Percentiles rank a stretch among this genome's conserved stretches.
Evolutionary conservation across 192 early-diverging fungal genomes (phyloP).

Genomic region (Coemansia pectinata): DNA sequence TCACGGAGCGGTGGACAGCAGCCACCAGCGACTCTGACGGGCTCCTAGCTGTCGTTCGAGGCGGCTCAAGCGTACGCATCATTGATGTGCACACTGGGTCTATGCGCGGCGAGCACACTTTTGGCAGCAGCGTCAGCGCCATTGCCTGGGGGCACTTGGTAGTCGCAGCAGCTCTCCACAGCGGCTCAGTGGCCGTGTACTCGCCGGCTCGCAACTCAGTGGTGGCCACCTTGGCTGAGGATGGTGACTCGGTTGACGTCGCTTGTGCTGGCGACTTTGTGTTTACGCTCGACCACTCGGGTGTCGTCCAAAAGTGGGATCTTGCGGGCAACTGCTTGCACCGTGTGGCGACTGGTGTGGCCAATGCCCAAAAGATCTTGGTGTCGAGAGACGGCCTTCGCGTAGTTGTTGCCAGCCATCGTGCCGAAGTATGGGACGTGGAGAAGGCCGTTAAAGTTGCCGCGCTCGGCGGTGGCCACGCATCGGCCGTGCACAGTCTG

Average conservation of each 20-base stretch:
- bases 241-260: not conserved
- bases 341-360: constrained; percentile 24
- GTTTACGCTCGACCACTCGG: constrained; percentile 30
- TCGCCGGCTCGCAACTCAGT: constrained; percentile 49
- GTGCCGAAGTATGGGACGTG: constrained; percentile 45
- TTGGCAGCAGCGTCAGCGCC: constrained; percentile 11
- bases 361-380: constrained; percentile 17
- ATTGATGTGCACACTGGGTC: constrained; percentile 46
- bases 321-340: not conserved
- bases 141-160: constrained; percentile 24
- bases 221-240: constrained; percentile 11
- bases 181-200: constrained; percentile 31
- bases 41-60: constrained; percentile 43
- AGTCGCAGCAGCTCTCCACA: constrained; percentile 32
- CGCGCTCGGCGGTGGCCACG: constrained; percentile 23
- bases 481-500: constrained; percentile 23
- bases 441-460: constrained; percentile 13
- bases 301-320: constrained; percentile 41
- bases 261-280: not conserved
- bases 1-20: constrained; percentile 23
- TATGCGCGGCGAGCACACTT: constrained; percentile 39
- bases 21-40: constrained; percentile 28
- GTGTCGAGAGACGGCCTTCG: constrained; percentile 23
- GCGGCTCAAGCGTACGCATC: constrained; percentile 39
- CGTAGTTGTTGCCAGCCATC: constrained; percentile 44